Evolutionary conservation across 2,329 filamentous ascomycete species (phyloP).

Genomic region (Metarhizium guizhouense): DNA sequence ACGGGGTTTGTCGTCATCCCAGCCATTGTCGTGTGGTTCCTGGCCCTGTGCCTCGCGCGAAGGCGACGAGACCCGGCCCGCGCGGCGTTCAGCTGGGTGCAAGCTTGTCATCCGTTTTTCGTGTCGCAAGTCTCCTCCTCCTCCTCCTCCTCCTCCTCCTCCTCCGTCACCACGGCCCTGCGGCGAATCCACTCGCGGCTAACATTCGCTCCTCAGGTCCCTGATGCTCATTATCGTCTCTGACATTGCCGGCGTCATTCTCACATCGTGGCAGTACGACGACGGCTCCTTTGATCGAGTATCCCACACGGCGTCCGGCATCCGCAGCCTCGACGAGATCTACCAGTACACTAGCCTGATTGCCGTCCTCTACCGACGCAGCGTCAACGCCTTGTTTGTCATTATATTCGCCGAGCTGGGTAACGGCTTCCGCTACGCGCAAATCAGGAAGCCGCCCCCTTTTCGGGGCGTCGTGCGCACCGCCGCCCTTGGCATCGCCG

Average conservation of each 20-base stretch:
- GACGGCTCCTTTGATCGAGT: neutral
- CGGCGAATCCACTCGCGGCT: neutral
- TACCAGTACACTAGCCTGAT: neutral
- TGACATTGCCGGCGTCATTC: neutral
- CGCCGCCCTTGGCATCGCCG: neutral
- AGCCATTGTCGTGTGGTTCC: neutral
- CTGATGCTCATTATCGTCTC: neutral
- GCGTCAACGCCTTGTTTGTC: neutral
- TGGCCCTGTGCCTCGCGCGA: neutral
- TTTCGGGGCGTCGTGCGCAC: neutral
- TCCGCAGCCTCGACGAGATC: neutral
- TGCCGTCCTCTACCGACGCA: neutral
- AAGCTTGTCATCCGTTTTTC: neutral
- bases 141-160: neutral
- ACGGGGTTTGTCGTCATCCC: neutral
- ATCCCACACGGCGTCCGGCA: neutral
- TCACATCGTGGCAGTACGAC: neutral
- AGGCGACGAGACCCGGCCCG: neutral
- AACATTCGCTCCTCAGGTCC: neutral
- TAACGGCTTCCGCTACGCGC: neutral
- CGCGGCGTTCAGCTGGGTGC: neutral
- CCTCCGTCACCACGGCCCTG: neutral
- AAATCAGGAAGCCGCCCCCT: neutral
- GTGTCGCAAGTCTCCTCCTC: neutral
- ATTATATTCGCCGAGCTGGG: neutral